A percentile compares a stretch with the other conserved stretches of the same genome.
Conservation (phyloP, 2,329 filamentous ascomycete species). For the Colletotrichum liaoningense region DNA sequence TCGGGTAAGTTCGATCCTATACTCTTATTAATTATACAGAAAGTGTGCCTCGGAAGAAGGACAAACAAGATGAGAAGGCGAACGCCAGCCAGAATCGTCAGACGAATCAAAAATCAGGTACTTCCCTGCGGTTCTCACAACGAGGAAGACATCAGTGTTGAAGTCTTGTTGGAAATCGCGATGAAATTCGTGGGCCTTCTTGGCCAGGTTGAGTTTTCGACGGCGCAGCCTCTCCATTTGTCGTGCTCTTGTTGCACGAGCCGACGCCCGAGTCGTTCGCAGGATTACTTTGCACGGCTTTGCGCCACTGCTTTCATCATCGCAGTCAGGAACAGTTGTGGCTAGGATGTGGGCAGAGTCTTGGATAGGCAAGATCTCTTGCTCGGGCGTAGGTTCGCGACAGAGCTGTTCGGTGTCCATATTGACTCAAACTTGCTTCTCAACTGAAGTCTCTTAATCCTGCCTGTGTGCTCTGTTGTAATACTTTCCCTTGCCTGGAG, state of each 20-base stretch:
- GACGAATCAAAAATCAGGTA: conserved; percentile 8
- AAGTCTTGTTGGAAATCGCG: conserved; percentile 7
- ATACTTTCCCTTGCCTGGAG: no score
- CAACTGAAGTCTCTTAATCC: no score
- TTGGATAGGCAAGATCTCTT: not conserved
- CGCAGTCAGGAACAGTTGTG: not conserved
- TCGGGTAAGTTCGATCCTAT: not conserved
- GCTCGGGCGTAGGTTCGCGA: not conserved
- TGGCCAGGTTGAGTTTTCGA: not conserved
- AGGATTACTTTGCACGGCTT: conserved; percentile 2
- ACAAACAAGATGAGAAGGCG: not conserved
- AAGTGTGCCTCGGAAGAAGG: not conserved
- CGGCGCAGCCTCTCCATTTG: not conserved
- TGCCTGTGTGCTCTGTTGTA: not conserved
- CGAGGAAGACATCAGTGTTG: not conserved
- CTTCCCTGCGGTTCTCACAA: not conserved
- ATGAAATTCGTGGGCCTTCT: conserved; percentile 3
- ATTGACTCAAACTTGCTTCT: not conserved
- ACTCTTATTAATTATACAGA: not conserved
- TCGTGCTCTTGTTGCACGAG: not conserved
- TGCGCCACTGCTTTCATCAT: not conserved
- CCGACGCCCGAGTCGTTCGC: not conserved
- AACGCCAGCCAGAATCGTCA: not conserved
- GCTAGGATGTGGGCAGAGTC: not conserved
- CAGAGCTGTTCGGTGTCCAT: not conserved